Evolutionary conservation across 2,329 filamentous ascomycete species (phyloP).

Genomic region (Tolypocladium amazonense): DNA sequence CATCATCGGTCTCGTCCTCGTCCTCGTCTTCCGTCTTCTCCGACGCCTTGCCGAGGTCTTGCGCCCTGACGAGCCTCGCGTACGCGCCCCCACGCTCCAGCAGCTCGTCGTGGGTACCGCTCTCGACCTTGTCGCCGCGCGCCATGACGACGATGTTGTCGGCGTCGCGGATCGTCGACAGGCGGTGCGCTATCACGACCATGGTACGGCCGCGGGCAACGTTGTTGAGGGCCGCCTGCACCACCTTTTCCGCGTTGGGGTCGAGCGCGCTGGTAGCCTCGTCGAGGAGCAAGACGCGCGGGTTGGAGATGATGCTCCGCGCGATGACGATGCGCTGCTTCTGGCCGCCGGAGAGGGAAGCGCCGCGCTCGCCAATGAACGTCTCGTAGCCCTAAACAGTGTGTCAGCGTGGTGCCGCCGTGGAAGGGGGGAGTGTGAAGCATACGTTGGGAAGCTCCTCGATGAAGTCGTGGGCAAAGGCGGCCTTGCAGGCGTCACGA

Average conservation of each 20-base stretch:
- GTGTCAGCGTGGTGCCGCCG: not conserved
- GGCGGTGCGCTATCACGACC: slow-evolving; percentile 52
- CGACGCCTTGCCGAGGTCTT: slow-evolving; percentile 22
- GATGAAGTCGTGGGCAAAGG: slow-evolving; percentile 44
- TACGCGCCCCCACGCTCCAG: slow-evolving; percentile 38
- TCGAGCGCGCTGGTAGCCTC: slow-evolving; percentile 55
- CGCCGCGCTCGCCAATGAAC: slow-evolving; percentile 52
- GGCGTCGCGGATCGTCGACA: slow-evolving; percentile 49
- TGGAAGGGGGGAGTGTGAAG: not conserved
- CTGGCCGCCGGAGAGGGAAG: slow-evolving; percentile 56
- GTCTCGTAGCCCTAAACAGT: slow-evolving; percentile 42
- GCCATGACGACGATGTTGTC: slow-evolving; percentile 57
- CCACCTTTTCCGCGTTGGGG: slow-evolving; percentile 34
- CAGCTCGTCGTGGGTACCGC: slow-evolving; percentile 50
- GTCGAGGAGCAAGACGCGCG: slow-evolving; percentile 54
- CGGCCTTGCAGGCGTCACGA: slow-evolving; percentile 34
- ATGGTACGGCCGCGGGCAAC: slow-evolving; percentile 48
- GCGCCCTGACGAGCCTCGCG: slow-evolving; percentile 34
- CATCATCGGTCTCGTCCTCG: slow-evolving; percentile 9
- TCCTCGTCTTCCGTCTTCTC: slow-evolving; percentile 2
- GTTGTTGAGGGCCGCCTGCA: slow-evolving; percentile 45
- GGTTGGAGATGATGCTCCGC: slow-evolving; percentile 53
- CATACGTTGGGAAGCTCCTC: slow-evolving; percentile 28
- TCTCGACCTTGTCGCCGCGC: slow-evolving; percentile 47
- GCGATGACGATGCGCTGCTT: slow-evolving; percentile 58